Conservation (phyloP, 441 rosid species). For the Flueggea neowawraea region DNA sequence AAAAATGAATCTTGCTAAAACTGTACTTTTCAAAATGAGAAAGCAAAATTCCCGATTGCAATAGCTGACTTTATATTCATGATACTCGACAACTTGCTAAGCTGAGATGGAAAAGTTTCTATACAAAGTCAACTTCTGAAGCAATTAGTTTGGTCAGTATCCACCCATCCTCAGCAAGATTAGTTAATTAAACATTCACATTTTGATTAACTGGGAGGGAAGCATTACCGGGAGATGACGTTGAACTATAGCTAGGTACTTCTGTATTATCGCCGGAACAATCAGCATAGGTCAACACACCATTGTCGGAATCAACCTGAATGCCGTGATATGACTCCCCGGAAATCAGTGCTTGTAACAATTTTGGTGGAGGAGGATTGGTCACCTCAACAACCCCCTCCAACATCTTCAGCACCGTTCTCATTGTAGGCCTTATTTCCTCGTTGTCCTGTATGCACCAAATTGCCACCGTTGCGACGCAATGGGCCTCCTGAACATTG, state of each 20-base stretch:
- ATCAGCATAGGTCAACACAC: slow-evolving; percentile 15
- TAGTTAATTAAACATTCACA: slow-evolving; percentile 20
- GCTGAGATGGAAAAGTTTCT: too few relatives aligned
- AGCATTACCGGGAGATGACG: slow-evolving; percentile 42
- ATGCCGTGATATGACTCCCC: slow-evolving; percentile 74
- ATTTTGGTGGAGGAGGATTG: slow-evolving; percentile 68
- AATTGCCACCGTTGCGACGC: slow-evolving; percentile 63
- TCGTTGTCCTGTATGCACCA: slow-evolving; percentile 92
- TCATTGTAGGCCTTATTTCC: slow-evolving; percentile 73
- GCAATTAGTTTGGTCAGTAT: slow-evolving; percentile 11
- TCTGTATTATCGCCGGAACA: slow-evolving; percentile 23
- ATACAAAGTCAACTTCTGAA: not conserved
- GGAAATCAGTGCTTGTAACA: slow-evolving; percentile 76
- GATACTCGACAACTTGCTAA: too few relatives aligned
- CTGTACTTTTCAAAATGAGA: too few relatives aligned
- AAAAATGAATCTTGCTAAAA: too few relatives aligned
- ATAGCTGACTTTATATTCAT: too few relatives aligned
- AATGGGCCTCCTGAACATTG: slow-evolving; percentile 52
- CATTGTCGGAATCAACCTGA: slow-evolving; percentile 28
- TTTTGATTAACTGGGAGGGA: slow-evolving; percentile 28
- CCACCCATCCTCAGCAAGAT: not conserved
- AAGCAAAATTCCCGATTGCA: too few relatives aligned
- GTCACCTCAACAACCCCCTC: slow-evolving; percentile 71
- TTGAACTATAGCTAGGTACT: slow-evolving; percentile 41
- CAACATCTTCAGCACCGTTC: slow-evolving; percentile 77